phyloP scores from a whole-genome alignment of 352 stramenopile genomes.

The Blastocystis sp. region DNA sequence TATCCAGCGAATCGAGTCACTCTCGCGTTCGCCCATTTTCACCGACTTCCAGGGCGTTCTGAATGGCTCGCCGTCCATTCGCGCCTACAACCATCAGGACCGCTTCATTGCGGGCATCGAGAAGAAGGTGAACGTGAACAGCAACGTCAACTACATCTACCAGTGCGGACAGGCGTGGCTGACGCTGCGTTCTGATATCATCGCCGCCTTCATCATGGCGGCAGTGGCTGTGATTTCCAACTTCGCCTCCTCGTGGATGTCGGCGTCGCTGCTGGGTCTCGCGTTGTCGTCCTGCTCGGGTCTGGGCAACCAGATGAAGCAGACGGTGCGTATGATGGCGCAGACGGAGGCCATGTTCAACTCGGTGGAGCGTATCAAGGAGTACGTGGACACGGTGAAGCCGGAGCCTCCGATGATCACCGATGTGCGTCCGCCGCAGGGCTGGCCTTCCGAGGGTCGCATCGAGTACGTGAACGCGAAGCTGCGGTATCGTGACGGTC shows the following conservation, averaged over 20 bases:
- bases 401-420: background rate
- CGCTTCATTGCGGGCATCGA: background rate
- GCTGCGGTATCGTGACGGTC: slow-evolving; percentile 67
- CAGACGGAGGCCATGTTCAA: slow-evolving; percentile 59
- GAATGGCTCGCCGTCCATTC: slow-evolving; percentile 25
- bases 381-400: slow-evolving; percentile 56
- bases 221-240: slow-evolving; percentile 52
- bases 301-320: slow-evolving; percentile 48
- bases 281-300: slow-evolving; percentile 37
- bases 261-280: slow-evolving; percentile 42
- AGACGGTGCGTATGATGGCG: slow-evolving; percentile 46
- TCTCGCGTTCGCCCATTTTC: slow-evolving; percentile 57
- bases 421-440: background rate
- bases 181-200: slow-evolving; percentile 57
- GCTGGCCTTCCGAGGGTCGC: background rate
- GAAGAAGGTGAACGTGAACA: slow-evolving; percentile 4
- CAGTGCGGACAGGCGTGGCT: slow-evolving; percentile 56
- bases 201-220: slow-evolving; percentile 57
- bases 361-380: slow-evolving; percentile 57
- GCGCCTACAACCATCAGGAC: slow-evolving; percentile 19
- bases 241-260: slow-evolving; percentile 12
- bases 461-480: slow-evolving; percentile 60
- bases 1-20: slow-evolving; percentile 57
- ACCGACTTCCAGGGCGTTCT: slow-evolving; percentile 57
- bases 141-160: slow-evolving; percentile 32